Evolutionary conservation across 2,329 filamentous ascomycete species (phyloP).

Genomic region (Aphanoascus verrucosus): DNA sequence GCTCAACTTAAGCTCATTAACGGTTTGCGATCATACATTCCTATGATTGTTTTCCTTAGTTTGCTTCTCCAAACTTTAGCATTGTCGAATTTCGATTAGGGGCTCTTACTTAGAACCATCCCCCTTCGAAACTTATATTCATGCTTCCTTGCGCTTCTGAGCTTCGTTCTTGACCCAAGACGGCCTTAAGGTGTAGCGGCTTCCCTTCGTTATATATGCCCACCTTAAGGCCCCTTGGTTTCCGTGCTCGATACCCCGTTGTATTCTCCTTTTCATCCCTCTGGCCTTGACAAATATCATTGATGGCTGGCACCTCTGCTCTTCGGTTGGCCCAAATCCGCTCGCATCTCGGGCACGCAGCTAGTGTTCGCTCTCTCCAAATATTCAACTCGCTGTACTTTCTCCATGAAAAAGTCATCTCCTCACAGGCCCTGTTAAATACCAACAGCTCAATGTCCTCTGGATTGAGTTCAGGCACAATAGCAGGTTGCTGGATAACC

Average conservation of each 20-base stretch:
- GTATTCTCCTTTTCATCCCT: background rate
- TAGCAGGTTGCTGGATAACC: background rate
- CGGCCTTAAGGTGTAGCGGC: background rate
- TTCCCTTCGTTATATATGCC: background rate
- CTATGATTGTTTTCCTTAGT: no score
- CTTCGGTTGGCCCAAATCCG: background rate
- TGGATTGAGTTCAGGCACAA: background rate
- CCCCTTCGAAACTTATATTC: no score
- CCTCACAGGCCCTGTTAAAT: background rate
- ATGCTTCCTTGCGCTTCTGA: background rate
- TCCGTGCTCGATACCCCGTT: background rate
- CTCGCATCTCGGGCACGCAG: background rate
- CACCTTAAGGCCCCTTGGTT: background rate
- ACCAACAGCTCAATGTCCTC: background rate
- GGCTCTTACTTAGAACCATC: no score
- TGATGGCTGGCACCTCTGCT: background rate
- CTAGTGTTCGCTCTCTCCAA: background rate
- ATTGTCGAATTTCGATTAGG: no score
- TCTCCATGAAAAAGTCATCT: slow-evolving; percentile 6
- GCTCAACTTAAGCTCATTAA: no score
- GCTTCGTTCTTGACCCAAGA: background rate
- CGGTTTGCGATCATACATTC: no score
- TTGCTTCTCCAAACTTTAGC: no score
- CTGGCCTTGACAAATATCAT: background rate
- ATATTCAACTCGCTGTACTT: slow-evolving; percentile 1